These are phyloP conservation scores for Aspergillus aculeatinus DNA, from an alignment of 2,329 filamentous ascomycete genomes.

Conservation along the genomic window DNA sequence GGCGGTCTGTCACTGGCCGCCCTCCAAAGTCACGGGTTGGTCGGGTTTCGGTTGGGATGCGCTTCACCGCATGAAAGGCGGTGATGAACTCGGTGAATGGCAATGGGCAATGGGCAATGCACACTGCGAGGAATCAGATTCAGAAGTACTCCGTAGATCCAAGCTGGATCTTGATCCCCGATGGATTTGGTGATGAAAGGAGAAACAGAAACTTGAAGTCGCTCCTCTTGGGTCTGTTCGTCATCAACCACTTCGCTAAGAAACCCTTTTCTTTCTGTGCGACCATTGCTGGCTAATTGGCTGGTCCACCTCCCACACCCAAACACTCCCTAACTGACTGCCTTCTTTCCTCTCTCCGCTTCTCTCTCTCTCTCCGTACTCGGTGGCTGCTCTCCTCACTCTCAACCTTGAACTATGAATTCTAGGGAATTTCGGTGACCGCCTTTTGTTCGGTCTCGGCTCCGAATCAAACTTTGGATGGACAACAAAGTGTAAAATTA, in stretches of 20 bases:
- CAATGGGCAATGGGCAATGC: neutral
- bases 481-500: neutral
- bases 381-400: neutral
- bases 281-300: neutral
- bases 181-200: neutral
- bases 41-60: conserved; percentile 20
- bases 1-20: conserved; percentile 35
- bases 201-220: neutral
- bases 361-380: too few species aligned
- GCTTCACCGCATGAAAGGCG: conserved; percentile 42
- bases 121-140: neutral
- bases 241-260: neutral
- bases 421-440: conserved; percentile 5
- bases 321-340: neutral
- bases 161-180: neutral
- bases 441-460: conserved; percentile 8
- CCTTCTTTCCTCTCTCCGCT: neutral
- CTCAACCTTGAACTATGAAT: neutral
- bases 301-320: neutral
- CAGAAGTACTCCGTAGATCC: too few species aligned
- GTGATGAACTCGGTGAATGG: conserved; percentile 34
- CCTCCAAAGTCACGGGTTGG: conserved; percentile 17
- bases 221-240: neutral
- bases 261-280: conserved; percentile 2
- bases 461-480: neutral